Evolutionary conservation across 2,329 filamentous ascomycete species (phyloP), one percentile per base, ranked within the genome.

Genomic region (Microascus cirrosus): DNA sequence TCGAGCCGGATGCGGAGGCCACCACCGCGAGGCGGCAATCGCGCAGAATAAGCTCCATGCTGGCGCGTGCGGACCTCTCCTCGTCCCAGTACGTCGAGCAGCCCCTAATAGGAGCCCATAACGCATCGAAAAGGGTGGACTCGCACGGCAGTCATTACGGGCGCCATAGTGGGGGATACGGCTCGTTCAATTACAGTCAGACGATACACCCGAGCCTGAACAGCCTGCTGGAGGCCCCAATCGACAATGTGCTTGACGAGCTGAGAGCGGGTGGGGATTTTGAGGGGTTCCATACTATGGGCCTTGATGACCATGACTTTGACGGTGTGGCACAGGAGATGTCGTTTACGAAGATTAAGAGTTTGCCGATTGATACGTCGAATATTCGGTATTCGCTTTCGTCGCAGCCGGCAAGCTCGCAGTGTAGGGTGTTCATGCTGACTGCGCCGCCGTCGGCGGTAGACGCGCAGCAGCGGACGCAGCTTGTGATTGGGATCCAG

Each of bases 1-100:
- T 93, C n/a, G 87, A 89, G 58, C 81, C 87, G 50, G 87, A 90
- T 59, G 79, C 79, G 56, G 75, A 80, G 58, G 75, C 77, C 18
- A 24, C 20, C 20, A 75, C 76, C 13, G 78, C 78, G 0, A 74
- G 83, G 56, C 76, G 83, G 60, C 83, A 82, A 61, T 86, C 83
- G 20, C 84, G 94, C 51, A 83, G 94, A 55, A 87, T 97, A 28
- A 99, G 94, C 73, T 97, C 93, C 18, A 81, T 96, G 72, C 77
- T 96, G 57, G 92, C 92, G 18, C 81, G 93, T 65, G 88, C 89
- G 35, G 93, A 96, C 67, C 75, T 96, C 22, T 93, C 90, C 0
- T 86, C 89, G 11, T 94, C 87, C 18, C 89, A 93, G 62, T 95
- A 95, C 67, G 81, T 85, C 32, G 91, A 96, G 54, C 81, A 79